Evolutionary conservation across 2,329 filamentous ascomycete genomes (phyloP), one percentile per base, ranked within the genome.

Genomic region (Lachnellula subtilissima): DNA sequence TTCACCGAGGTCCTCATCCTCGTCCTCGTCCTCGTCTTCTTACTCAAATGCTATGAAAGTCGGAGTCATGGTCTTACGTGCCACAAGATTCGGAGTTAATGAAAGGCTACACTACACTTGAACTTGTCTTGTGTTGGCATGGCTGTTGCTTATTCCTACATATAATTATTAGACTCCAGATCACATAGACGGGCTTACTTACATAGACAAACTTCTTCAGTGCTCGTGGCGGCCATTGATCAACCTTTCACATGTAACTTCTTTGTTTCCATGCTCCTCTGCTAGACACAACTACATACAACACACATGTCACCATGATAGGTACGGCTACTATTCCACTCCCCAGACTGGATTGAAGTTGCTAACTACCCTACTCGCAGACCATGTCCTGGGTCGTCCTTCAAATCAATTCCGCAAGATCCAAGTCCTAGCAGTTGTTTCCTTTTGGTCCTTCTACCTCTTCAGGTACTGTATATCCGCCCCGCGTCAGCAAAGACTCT

Each of bases 381-480:
- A 97, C 74, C 93, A 97, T 78, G 88, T 97, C 55, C 79, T 97
- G 49, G 93, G 93, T 61, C 86, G 91, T 62, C 93, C 93, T 36
- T 97, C 92, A 58, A 85, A 89, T 68, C 89, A 93, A 75, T 96
- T 95, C 68, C 85, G 93, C 61, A 91, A 95, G 68, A 86, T 95
- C 50, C 93, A 97, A 73, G 91, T 99, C 65, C 82, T 97, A 63
- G 87, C 88, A 22, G 94, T 97, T 14, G 81, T 97, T 54, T 85
- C 89, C 0, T 94, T 97, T 69, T 99, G 94, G 94, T 88, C 88
- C 5, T 75, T 87, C 48, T 97, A 97, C 71, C 77, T 97, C 28
- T 81, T 87, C 67, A 85, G 82, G 88, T 90, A 76, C 59, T 11
- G 28, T 32, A 77, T 68, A 17, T 19, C 37, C 32, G 36, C 17